phyloP scores from a whole-genome alignment of 345 rosid genomes.

The Brassica incana region DNA sequence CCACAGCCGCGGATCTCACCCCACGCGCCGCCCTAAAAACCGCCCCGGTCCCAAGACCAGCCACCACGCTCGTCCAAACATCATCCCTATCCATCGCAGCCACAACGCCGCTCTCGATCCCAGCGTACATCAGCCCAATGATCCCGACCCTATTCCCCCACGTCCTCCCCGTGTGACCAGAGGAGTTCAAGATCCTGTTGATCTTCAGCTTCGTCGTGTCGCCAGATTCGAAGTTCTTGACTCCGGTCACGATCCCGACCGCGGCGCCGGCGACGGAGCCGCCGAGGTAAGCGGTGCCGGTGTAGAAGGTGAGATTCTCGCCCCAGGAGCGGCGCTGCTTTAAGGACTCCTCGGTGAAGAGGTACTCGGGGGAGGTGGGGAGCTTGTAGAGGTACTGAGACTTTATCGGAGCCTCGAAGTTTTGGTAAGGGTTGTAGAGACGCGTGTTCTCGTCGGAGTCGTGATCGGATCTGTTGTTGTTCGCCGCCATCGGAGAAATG shows the following conservation, averaged over 20 bases:
- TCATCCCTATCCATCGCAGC: slow-evolving; percentile 69
- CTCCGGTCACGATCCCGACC: slow-evolving; percentile 52
- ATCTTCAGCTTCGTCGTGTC: slow-evolving; percentile 83
- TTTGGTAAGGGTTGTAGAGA: slow-evolving; percentile 84
- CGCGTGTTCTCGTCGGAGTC: slow-evolving; percentile 52
- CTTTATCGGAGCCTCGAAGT: slow-evolving; percentile 53
- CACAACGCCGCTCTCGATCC: slow-evolving; percentile 74
- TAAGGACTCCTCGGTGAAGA: slow-evolving; percentile 82
- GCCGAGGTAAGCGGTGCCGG: slow-evolving; percentile 76
- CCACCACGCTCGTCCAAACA: slow-evolving; percentile 86
- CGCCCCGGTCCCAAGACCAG: slow-evolving; percentile 91
- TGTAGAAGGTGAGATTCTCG: slow-evolving; percentile 90
- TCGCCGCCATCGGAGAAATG: slow-evolving; percentile 44
- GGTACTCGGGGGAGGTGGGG: slow-evolving; percentile 89
- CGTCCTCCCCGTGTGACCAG: slow-evolving; percentile 71
- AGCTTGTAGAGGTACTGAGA: slow-evolving; percentile 63
- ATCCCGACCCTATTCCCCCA: slow-evolving; percentile 88
- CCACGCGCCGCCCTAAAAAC: slow-evolving; percentile 89
- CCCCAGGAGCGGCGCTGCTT: slow-evolving; percentile 98
- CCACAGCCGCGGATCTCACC: slow-evolving; percentile 90
- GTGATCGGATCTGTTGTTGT: slow-evolving; percentile 42
- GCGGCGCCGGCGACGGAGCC: slow-evolving; percentile 68
- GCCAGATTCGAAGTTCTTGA: slow-evolving; percentile 65
- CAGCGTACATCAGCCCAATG: slow-evolving; percentile 76
- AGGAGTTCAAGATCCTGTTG: slow-evolving; percentile 72